These are phyloP conservation scores for Warburgia ugandensis DNA, from an alignment of 164 flowering plant species.

Conservation along the genomic window DNA sequence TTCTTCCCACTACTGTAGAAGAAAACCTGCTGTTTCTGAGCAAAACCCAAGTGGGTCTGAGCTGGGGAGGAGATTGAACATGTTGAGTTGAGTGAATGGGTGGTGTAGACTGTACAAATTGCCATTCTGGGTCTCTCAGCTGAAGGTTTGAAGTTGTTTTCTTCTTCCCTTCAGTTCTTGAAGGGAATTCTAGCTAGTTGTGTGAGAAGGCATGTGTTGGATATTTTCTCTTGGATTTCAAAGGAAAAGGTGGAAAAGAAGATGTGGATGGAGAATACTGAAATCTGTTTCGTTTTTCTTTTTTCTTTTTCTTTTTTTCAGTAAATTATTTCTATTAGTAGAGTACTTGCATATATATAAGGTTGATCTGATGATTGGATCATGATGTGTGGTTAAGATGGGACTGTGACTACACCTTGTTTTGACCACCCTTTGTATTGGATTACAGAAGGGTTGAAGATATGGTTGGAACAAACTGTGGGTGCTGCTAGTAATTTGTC, in stretches of 20 bases:
- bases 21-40: conserved; percentile 16
- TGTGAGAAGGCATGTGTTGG: conserved; percentile 11
- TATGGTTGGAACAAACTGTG: too few species aligned
- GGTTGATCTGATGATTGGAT: conserved; percentile 7
- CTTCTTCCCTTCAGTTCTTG: too few species aligned
- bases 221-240: background rate
- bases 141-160: too few species aligned
- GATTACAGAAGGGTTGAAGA: too few species aligned
- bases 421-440: too few species aligned
- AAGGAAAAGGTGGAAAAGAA: background rate
- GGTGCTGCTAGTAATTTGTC: too few species aligned
- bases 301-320: background rate
- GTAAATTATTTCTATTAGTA: too few species aligned
- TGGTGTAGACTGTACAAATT: conserved; percentile 47
- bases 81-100: conserved; percentile 44
- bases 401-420: too few species aligned
- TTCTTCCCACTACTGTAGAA: conserved; percentile 33
- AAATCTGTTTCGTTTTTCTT: conserved; percentile 15
- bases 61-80: conserved; percentile 43
- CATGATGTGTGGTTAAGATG: too few species aligned
- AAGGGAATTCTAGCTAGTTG: too few species aligned
- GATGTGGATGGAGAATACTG: conserved; percentile 18
- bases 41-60: conserved; percentile 38
- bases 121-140: conserved; percentile 58
- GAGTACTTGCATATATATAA: too few species aligned